Conservation (phyloP, 2,329 filamentous ascomycete genomes). For the Sporothrix mexicana region DNA sequence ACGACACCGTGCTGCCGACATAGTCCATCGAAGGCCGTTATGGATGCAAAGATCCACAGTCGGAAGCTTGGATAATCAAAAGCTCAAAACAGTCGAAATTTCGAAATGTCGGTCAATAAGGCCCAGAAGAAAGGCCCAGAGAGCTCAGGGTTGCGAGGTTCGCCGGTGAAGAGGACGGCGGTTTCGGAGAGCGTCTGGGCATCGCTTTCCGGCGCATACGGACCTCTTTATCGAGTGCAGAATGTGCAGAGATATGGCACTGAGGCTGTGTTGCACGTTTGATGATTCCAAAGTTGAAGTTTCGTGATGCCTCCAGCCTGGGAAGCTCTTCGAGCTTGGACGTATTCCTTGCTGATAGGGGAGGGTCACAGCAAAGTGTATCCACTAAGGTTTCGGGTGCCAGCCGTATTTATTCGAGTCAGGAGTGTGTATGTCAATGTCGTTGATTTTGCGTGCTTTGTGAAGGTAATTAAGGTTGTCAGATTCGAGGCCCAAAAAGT, state of each 20-base stretch:
- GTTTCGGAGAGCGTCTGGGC: not conserved
- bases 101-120: not conserved
- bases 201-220: conserved; percentile 11
- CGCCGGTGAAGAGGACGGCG: conserved; percentile 1
- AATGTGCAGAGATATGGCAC: not conserved
- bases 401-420: not conserved
- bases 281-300: conserved; percentile 9
- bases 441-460: not conserved
- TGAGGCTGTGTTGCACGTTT: not conserved
- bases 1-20: conserved; percentile 48
- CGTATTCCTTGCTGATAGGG: not conserved
- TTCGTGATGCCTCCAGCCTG: not conserved
- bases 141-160: not conserved
- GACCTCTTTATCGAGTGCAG: not conserved
- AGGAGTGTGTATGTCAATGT: not conserved
- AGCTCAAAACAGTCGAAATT: not conserved
- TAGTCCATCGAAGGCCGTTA: conserved; percentile 53
- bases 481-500: conserved; percentile 11
- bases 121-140: not conserved
- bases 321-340: not conserved
- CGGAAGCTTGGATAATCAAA: not conserved
- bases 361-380: too few species aligned
- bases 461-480: not conserved
- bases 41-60: not conserved
- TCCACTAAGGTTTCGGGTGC: too few species aligned